A percentile compares a stretch with the other conserved stretches of the same genome.
Evolutionary conservation across 805 yeast genomes (phyloP).

Genomic region (Suhomyces tanzawaensis): DNA sequence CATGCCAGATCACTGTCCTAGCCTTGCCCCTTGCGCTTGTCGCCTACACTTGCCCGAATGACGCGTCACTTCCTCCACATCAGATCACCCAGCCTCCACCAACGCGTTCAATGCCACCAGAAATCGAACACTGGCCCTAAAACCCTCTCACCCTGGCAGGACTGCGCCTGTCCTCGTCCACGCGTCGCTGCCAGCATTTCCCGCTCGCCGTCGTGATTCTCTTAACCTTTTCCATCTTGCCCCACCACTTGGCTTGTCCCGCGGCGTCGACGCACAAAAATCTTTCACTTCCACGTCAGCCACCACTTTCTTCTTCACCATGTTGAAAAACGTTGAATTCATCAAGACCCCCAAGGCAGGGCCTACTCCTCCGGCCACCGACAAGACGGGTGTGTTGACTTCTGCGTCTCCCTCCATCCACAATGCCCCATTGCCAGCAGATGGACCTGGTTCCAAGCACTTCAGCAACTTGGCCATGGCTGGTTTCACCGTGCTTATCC

Average conservation of each 20-base stretch:
- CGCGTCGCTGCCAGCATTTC: no score
- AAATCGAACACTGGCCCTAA: no score
- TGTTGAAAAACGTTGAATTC: slow-evolving; percentile 49
- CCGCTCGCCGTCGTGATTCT: background rate
- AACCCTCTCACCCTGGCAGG: no score
- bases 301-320: slow-evolving; percentile 10
- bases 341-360: slow-evolving; percentile 58
- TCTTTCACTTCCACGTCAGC: slow-evolving; percentile 1
- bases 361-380: slow-evolving; percentile 29
- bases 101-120: no score
- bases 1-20: no score
- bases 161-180: no score
- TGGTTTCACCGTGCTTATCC: slow-evolving; percentile 52
- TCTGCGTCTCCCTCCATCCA: slow-evolving; percentile 64
- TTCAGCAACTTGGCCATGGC: slow-evolving; percentile 62
- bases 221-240: no score
- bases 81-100: no score
- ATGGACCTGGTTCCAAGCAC: slow-evolving; percentile 80
- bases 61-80: no score
- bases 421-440: slow-evolving; percentile 87
- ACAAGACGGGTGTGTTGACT: slow-evolving; percentile 36
- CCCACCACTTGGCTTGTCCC: no score
- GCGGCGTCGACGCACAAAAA: slow-evolving; percentile 1
- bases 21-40: no score
- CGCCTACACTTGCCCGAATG: no score